Base-by-base conservation (phyloP, 1,284 basidiomycete species). In the Psilocybe mexicana region DNA sequence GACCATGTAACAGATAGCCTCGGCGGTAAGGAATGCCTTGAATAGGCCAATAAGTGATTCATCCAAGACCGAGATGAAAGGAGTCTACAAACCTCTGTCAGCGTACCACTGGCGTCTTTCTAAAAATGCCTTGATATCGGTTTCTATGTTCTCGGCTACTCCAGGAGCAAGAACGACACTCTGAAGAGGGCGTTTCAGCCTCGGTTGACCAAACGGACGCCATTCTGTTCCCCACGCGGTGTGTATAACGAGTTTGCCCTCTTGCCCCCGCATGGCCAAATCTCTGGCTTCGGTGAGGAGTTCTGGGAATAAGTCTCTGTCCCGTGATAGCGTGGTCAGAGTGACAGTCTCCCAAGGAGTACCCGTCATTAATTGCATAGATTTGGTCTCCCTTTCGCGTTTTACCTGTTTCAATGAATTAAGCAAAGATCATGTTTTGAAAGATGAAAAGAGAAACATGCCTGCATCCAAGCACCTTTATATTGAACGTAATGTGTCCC, bases 331-430 rank as follows among this genome's bases (percentile, higher is more conserved):
- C 0, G 97, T 92, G 2, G 96, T 99, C 42, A 99, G 80, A 30
- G 92, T 97, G 43, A 99, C 87, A 0, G 96, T 99, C 74, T 99
- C 97, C 95, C 96, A 99, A 52, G 97, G 97, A 4, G 87, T 86
- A 2, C 96, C 96, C 1, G 93, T 92, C 75, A 92, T 90, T 30
- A 96, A 79, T 69, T 96, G 92, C 80, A 96, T 92, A 56, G 96
- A 88, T 66, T 94, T 92, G 10, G 88, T 92, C 73, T 98, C 95
- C 51, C 97, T 86, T 74, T 98, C 95, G 25, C 96, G 85, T 76
- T 92, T 93, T 61, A 96, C 88, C 93, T 95, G 69, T 48, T 18
- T 38, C 55, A 25, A 47, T 51, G 42, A 46, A n/a, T 35, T 58
- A 36, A 57, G 46, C 35, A 44, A 35, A 43, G 44, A 51, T 42